Percentiles rank a stretch among this genome's conserved stretches.
These are phyloP conservation scores for Naganishia albida DNA, from an alignment of 1,284 basidiomycete genomes.

Conservation along the genomic window DNA sequence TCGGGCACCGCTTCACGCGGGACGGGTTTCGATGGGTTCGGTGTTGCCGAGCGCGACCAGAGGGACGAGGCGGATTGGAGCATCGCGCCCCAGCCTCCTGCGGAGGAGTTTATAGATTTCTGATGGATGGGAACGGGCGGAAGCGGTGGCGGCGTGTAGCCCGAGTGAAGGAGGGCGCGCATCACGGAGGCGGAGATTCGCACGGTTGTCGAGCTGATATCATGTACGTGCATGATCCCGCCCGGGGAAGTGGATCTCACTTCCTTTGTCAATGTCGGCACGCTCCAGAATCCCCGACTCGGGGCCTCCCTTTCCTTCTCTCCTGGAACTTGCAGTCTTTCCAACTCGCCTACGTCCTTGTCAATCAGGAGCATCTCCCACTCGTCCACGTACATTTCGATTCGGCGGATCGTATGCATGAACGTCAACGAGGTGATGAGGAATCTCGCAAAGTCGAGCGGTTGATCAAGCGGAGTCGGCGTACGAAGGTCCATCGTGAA, in stretches of 20 bases:
- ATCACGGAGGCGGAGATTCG: constrained; percentile 80
- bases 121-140: constrained; percentile 39
- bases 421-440: constrained; percentile 92
- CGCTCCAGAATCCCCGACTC: constrained; percentile 8
- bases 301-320: constrained; percentile 5
- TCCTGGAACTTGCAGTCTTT: constrained; percentile 54
- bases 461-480: constrained; percentile 73
- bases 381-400: constrained; percentile 79
- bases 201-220: constrained; percentile 68
- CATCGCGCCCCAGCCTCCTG: constrained; percentile 29
- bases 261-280: constrained; percentile 56
- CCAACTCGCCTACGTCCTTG: constrained; percentile 67
- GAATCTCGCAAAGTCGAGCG: constrained; percentile 84
- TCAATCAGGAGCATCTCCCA: constrained; percentile 71
- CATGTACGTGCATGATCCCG: constrained; percentile 68
- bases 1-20: constrained; percentile 45
- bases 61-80: constrained; percentile 41
- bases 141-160: constrained; percentile 55
- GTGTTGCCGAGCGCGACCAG: constrained; percentile 57
- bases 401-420: constrained; percentile 75
- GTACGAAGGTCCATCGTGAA: constrained; percentile 91
- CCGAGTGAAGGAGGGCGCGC: constrained; percentile 74
- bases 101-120: constrained; percentile 28
- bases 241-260: constrained; percentile 47
- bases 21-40: constrained; percentile 54